Evolutionary conservation across 495 filamentous ascomycete genomes (phyloP), one percentile per base, ranked within the genome.

Genomic region (Entonaema liquescens): DNA sequence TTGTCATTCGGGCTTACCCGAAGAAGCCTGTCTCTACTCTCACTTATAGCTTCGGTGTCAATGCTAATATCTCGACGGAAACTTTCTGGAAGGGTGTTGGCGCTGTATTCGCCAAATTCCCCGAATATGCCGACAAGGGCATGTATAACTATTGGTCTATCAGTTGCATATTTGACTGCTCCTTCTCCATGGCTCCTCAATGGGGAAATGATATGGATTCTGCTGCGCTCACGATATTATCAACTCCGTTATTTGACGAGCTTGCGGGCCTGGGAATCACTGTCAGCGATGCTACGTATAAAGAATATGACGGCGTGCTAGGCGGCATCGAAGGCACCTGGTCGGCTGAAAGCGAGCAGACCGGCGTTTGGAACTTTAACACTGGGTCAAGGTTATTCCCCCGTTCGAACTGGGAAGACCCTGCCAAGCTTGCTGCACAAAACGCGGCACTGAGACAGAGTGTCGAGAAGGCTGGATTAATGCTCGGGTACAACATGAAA

Each of bases 1-100:
- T 87, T 47, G 81, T 80, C 23, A 78, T 84, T 52, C 83, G 82
- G 33, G 81, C 83, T 23, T 76, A 81, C 56, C 80, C 75, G 25
- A 82, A 83, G 62, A 72, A 78, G 15, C 73, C 73, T 5, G 77
- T 82, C 2, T 79, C 84, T 5, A 75, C 79, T 13, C 78, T 83
- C 9, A 80, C 65, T 5, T 85, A 67, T 23, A 74, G 63, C 36
- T 62, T 74, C 52, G 52, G 42, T 23, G 28, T 67, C 17, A 28
- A 50, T 33, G 67, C 76, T 23, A 78, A 82, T 35, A 70, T 85
- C 36, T 71, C 80, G 17, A 71, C 56, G 5, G 77, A 80, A 29
- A 74, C 81, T 31, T 88, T 86, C 79, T 88, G 83, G 84, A 64
- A 77, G 9, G 86, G 80, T 29, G 78, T 88, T 42, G 76, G 81